These are phyloP conservation scores for Gorgonomyces haynaldii DNA, from an alignment of 192 early-diverging fungal genomes.

Conservation along the genomic window DNA sequence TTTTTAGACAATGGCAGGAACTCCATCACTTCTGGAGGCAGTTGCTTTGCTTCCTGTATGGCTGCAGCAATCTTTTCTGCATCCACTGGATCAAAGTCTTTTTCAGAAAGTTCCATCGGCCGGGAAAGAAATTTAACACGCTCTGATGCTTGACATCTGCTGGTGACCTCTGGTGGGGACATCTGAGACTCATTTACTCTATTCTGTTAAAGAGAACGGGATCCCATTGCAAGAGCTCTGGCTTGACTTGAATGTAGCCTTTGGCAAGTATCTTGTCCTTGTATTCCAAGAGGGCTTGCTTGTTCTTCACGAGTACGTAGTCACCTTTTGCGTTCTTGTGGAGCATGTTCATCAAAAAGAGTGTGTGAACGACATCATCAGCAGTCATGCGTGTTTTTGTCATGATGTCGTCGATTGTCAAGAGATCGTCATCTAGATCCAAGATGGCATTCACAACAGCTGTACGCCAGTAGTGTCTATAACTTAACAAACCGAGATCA, in stretches of 20 bases:
- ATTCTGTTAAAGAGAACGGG: conserved; percentile 21
- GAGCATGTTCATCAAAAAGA: conserved; percentile 28
- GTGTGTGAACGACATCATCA: conserved; percentile 31
- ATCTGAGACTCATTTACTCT: neutral
- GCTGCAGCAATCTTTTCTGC: no score
- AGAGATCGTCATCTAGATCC: neutral
- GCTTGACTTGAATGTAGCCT: conserved; percentile 13
- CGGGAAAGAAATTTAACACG: neutral
- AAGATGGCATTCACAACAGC: conserved; percentile 18
- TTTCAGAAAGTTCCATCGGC: neutral
- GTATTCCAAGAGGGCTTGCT: conserved; percentile 10
- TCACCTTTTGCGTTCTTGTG: conserved; percentile 25
- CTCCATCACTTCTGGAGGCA: no score
- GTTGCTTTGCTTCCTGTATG: no score
- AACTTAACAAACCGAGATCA: conserved; percentile 72
- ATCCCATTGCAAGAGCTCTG: conserved; percentile 17
- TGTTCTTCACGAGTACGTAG: conserved; percentile 25
- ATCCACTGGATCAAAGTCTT: neutral
- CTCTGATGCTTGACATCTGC: no score
- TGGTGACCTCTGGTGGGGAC: neutral
- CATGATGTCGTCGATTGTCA: conserved; percentile 15
- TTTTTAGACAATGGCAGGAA: no score
- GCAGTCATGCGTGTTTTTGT: conserved; percentile 29
- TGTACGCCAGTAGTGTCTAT: conserved; percentile 71
- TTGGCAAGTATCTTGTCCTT: conserved; percentile 10